Percentiles rank a stretch among this genome's conserved stretches.
Conservation (phyloP, 106 monocot species). For the Acanthochlamys bracteata region DNA sequence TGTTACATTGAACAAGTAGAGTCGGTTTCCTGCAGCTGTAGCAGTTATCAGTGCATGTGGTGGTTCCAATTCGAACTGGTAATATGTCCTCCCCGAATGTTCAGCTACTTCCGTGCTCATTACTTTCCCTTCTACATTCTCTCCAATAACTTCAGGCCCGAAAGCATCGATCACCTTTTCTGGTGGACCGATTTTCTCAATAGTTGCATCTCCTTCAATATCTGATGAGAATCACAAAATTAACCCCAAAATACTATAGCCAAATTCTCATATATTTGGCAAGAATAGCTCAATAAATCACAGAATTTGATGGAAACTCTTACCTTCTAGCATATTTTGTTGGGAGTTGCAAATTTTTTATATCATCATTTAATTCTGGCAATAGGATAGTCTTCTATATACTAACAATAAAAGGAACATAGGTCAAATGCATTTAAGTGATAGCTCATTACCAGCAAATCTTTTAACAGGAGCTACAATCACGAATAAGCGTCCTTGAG, state of each 20-base stretch:
- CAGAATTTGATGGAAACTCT: no score
- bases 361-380: no score
- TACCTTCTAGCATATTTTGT: no score
- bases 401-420: background rate
- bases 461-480: slow-evolving; percentile 90
- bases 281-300: no score
- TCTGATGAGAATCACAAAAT: no score
- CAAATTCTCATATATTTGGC: no score
- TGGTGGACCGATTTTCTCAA: slow-evolving; percentile 70
- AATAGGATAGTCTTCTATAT: no score
- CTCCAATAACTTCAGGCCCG: slow-evolving; percentile 88
- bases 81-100: slow-evolving; percentile 68
- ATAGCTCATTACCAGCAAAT: slow-evolving; percentile 65
- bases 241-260: no score
- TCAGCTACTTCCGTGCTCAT: slow-evolving; percentile 50
- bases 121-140: slow-evolving; percentile 93
- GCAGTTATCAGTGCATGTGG: slow-evolving; percentile 84
- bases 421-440: background rate
- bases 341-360: no score
- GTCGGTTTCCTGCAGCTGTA: slow-evolving; percentile 87
- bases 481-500: slow-evolving; percentile 80
- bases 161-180: slow-evolving; percentile 85
- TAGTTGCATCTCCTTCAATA: slow-evolving; percentile 49
- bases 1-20: slow-evolving; percentile 79
- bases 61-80: slow-evolving; percentile 80